These are phyloP conservation scores for Teunomyces kruisii DNA, from an alignment of 805 yeast species.

Conservation along the genomic window DNA sequence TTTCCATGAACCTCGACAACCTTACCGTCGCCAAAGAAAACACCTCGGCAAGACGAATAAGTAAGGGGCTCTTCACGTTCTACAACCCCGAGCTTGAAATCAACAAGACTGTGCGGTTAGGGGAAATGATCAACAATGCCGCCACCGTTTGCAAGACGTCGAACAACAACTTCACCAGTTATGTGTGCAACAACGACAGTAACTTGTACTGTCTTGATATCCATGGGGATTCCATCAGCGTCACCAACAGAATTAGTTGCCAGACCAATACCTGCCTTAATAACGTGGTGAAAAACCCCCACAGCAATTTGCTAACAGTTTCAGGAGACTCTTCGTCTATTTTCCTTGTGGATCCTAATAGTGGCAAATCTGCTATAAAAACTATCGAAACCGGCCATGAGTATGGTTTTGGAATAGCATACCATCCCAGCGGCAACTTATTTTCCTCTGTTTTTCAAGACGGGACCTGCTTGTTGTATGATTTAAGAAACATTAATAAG, in stretches of 20 bases:
- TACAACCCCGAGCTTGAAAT: constrained; percentile 50
- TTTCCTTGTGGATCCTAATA: constrained; percentile 51
- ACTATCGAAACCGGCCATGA: constrained; percentile 62
- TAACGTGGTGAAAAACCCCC: constrained; percentile 65
- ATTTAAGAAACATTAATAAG: constrained; percentile 55
- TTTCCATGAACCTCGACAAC: constrained; percentile 22
- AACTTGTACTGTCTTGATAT: constrained; percentile 66
- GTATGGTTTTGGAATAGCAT: constrained; percentile 80
- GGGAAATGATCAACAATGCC: constrained; percentile 81
- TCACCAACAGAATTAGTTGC: constrained; percentile 44
- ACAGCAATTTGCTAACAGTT: constrained; percentile 36
- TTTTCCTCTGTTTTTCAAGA: constrained; percentile 85
- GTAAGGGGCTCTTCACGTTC: constrained; percentile 64
- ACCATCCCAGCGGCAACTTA: constrained; percentile 69
- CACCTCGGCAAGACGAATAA: not conserved
- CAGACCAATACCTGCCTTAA: constrained; percentile 67
- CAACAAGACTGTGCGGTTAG: constrained; percentile 56
- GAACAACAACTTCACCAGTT: constrained; percentile 48
- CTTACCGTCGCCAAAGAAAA: constrained; percentile 13
- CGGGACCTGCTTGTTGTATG: constrained; percentile 77
- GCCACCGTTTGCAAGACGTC: constrained; percentile 53
- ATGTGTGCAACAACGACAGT: constrained; percentile 83
- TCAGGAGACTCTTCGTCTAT: constrained; percentile 79
- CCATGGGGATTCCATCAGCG: constrained; percentile 39
- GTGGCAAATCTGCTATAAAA: constrained; percentile 24